Conservation (phyloP, 257 asterid species). For the Rauvolfia tetraphylla region DNA sequence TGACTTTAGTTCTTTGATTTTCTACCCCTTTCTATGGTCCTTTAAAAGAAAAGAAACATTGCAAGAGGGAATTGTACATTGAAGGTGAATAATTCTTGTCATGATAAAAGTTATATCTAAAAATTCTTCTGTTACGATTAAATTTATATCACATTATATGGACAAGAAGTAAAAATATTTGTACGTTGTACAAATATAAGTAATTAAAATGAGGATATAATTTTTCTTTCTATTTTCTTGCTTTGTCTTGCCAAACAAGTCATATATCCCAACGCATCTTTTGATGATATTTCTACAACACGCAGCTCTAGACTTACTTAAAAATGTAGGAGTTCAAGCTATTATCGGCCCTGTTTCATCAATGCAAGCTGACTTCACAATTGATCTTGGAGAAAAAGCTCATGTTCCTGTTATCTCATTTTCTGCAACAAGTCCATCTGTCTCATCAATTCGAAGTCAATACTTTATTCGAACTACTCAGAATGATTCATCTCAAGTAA, state of each 20-base stretch:
- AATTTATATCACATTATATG: no score
- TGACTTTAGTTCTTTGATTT: no score
- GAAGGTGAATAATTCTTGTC: no score
- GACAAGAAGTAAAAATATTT: no score
- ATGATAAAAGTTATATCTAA: no score
- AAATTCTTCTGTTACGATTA: no score
- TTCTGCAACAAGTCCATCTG: constrained; percentile 55
- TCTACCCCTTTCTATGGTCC: no score
- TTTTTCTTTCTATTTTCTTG: not conserved
- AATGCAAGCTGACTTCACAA: constrained; percentile 42
- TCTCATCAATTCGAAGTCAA: constrained; percentile 30
- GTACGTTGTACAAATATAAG: no score
- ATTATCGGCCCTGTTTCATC: constrained; percentile 60
- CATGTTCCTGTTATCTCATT: constrained; percentile 56
- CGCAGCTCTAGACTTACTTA: constrained; percentile 56
- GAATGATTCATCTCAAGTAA: constrained; percentile 46
- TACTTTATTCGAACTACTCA: constrained; percentile 45
- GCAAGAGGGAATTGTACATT: no score
- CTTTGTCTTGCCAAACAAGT: no score
- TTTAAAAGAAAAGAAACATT: no score
- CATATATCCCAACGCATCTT: not conserved
- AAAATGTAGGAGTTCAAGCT: constrained; percentile 55
- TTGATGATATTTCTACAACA: not conserved
- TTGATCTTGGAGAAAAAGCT: constrained; percentile 46
- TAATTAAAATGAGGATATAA: no score